phyloP scores from a whole-genome alignment of 768 basidiomycete genomes.

The Mycena leptocephala region DNA sequence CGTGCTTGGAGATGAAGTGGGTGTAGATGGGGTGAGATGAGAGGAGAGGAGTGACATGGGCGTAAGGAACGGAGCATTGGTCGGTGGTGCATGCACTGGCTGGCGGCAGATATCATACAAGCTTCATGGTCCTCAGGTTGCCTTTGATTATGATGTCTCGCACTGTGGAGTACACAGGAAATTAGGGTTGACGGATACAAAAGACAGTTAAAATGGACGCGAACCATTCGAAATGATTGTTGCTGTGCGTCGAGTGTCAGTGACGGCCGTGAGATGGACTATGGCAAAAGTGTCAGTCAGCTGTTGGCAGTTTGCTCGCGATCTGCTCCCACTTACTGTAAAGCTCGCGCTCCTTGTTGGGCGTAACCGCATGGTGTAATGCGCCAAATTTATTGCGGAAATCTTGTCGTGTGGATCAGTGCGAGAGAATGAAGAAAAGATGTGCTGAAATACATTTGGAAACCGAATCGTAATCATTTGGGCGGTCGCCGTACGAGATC shows the following conservation, averaged over 20 bases:
- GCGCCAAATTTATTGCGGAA: conserved; percentile 82
- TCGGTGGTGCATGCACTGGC: not conserved
- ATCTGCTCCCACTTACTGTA: conserved; percentile 67
- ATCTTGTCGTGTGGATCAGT: conserved; percentile 59
- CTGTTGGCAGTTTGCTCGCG: not conserved
- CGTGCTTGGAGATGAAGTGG: not conserved
- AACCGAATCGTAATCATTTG: conserved; percentile 86
- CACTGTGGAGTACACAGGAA: conserved; percentile 54
- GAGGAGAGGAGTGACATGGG: no score
- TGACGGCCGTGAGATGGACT: conserved; percentile 89
- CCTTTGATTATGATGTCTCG: conserved; percentile 80
- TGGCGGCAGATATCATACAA: conserved; percentile 53
- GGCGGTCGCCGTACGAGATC: conserved; percentile 78
- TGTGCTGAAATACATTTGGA: conserved; percentile 74
- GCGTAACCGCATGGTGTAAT: conserved; percentile 77
- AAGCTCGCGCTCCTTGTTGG: conserved; percentile 81
- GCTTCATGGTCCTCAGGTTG: conserved; percentile 74
- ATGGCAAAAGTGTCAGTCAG: conserved; percentile 11
- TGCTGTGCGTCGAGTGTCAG: conserved; percentile 82
- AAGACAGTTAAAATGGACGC: conserved; percentile 40
- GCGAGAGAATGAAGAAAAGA: conserved; percentile 20
- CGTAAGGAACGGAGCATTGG: not conserved
- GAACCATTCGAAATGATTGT: conserved; percentile 83
- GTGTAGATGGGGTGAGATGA: not conserved
- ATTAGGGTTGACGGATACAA: conserved; percentile 8